Evolutionary conservation across 2,329 filamentous ascomycete species (phyloP).

Genomic region (Pezicula radicicola): DNA sequence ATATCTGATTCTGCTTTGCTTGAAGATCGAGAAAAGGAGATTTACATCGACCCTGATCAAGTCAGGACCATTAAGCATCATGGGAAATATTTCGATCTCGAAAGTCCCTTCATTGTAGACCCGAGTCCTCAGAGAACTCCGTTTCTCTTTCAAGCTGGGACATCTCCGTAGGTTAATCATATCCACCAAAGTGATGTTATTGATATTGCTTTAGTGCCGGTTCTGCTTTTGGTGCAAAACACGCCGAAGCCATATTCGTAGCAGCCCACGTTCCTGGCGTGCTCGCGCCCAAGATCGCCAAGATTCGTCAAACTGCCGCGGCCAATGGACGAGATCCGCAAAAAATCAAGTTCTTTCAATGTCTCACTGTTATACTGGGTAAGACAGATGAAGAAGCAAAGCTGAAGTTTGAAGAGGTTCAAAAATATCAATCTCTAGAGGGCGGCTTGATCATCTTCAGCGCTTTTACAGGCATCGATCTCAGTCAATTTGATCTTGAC

Average conservation of each 20-base stretch:
- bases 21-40: too few species aligned
- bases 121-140: constrained; percentile 65
- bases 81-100: constrained; percentile 49
- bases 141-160: constrained; percentile 65
- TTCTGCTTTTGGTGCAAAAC: constrained; percentile 62
- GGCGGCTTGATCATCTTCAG: constrained; percentile 62
- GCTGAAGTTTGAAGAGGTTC: neutral
- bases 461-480: constrained; percentile 67
- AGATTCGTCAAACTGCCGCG: constrained; percentile 53
- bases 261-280: constrained; percentile 58
- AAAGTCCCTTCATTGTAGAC: constrained; percentile 61
- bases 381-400: constrained; percentile 51
- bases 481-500: constrained; percentile 53
- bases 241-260: constrained; percentile 68
- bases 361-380: constrained; percentile 63
- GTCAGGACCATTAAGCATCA: too few species aligned
- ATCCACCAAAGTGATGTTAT: constrained; percentile 21
- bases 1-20: too few species aligned
- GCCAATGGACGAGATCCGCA: constrained; percentile 50
- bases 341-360: constrained; percentile 63
- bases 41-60: too few species aligned
- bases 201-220: constrained; percentile 44
- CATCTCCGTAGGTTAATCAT: constrained; percentile 51
- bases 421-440: neutral
- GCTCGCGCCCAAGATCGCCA: constrained; percentile 55